Percentiles rank a stretch among this genome's conserved stretches.
Conservation (phyloP, 306 rosid species). For the Potentilla sterilis region DNA sequence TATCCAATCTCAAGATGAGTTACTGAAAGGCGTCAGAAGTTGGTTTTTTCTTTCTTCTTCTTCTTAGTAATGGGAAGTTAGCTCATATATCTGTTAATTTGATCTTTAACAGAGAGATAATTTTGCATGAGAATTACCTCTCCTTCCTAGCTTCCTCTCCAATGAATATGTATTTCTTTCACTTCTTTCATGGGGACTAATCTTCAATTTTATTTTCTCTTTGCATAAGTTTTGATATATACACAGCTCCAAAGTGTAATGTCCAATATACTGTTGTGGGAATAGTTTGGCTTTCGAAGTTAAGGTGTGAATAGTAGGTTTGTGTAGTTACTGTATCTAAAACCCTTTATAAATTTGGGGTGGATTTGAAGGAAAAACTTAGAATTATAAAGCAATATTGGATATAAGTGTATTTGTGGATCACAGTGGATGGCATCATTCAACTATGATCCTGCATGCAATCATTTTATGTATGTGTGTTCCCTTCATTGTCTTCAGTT, state of each 20-base stretch:
- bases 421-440: neutral
- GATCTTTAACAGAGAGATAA: neutral
- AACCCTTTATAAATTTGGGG: neutral
- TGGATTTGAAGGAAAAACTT: neutral
- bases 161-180: constrained; percentile 6
- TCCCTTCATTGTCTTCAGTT: neutral
- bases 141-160: neutral
- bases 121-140: neutral
- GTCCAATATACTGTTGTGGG: neutral
- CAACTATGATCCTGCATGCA: neutral
- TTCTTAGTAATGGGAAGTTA: neutral
- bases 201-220: neutral
- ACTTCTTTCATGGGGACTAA: neutral
- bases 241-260: neutral
- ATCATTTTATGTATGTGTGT: neutral
- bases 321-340: neutral
- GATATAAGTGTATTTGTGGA: neutral
- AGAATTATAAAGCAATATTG: neutral
- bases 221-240: neutral
- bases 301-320: neutral
- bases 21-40: neutral
- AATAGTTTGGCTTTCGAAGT: neutral
- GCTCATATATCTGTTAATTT: neutral
- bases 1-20: neutral
- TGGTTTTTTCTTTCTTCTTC: neutral